phyloP scores from a whole-genome alignment of 2,329 filamentous ascomycete species.

The Neoarthrinium moseri region DNA sequence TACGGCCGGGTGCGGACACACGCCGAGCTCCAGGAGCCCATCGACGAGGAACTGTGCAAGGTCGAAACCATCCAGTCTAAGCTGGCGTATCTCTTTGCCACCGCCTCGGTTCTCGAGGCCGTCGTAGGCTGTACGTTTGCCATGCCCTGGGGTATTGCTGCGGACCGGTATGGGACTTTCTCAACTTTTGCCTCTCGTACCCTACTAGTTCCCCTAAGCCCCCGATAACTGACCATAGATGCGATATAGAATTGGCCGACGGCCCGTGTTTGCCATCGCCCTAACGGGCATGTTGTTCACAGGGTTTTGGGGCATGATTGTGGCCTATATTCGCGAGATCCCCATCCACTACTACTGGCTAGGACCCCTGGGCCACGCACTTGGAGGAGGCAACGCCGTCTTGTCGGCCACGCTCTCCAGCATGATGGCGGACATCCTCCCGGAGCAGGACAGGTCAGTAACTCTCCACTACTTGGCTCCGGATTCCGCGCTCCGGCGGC shows the following conservation, averaged over 20 bases:
- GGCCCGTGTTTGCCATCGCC: conserved; percentile 30
- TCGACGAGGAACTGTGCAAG: conserved; percentile 37
- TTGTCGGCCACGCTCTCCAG: conserved; percentile 30
- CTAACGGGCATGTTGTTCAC: conserved; percentile 28
- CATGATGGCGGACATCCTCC: conserved; percentile 34
- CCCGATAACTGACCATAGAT: too few species aligned
- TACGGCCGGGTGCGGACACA: conserved; percentile 25
- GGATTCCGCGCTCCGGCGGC: not conserved
- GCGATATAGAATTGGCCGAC: conserved; percentile 34
- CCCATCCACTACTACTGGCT: conserved; percentile 34
- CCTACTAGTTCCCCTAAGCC: not conserved
- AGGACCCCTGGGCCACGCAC: conserved; percentile 23
- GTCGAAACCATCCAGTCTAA: conserved; percentile 32
- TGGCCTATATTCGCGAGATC: conserved; percentile 31
- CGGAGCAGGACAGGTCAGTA: conserved; percentile 30
- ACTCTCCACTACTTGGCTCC: not conserved
- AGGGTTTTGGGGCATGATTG: conserved; percentile 22
- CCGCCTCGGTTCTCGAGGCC: conserved; percentile 25
- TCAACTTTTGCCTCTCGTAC: not conserved
- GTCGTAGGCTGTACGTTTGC: conserved; percentile 31
- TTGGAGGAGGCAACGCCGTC: conserved; percentile 36
- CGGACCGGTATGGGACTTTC: conserved; percentile 19
- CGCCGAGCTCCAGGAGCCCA: conserved; percentile 21
- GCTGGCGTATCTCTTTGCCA: conserved; percentile 33
- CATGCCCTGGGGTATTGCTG: conserved; percentile 35